phyloP scores from a whole-genome alignment of 345 rosid genomes.

The Cardiospermum halicacabum region DNA sequence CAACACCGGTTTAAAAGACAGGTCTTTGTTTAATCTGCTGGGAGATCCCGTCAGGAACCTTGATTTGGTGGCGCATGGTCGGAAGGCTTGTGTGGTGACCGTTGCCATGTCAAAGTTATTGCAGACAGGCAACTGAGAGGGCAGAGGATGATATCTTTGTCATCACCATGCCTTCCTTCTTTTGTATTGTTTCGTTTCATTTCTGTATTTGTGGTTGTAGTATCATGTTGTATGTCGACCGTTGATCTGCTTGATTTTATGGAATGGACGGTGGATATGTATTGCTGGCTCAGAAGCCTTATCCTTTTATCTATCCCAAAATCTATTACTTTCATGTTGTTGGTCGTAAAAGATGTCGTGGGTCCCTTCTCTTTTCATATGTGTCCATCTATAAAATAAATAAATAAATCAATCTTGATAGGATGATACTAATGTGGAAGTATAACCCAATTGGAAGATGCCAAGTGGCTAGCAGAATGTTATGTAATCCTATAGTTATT shows the following conservation, averaged over 20 bases:
- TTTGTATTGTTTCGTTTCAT: constrained; percentile 22
- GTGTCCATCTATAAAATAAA: too few relatives aligned
- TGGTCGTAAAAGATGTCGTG: constrained; percentile 50
- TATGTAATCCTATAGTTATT: too few relatives aligned
- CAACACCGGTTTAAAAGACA: constrained; percentile 37
- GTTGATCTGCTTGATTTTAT: constrained; percentile 19
- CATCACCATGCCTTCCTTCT: constrained; percentile 9
- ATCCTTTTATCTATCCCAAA: constrained; percentile 56
- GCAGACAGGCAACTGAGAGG: too few relatives aligned
- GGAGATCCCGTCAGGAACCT: constrained; percentile 68
- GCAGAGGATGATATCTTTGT: background rate
- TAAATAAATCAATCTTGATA: too few relatives aligned
- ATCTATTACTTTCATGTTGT: constrained; percentile 39
- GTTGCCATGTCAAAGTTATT: constrained; percentile 51
- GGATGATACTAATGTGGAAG: too few relatives aligned
- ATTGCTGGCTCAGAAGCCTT: constrained; percentile 25
- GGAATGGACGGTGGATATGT: constrained; percentile 27
- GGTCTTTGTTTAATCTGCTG: constrained; percentile 38
- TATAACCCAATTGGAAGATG: too few relatives aligned
- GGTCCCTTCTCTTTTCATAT: constrained; percentile 27
- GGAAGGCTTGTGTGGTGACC: constrained; percentile 85
- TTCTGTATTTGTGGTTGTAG: constrained; percentile 32
- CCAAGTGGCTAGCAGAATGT: too few relatives aligned
- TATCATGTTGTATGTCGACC: constrained; percentile 13
- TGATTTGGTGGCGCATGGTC: constrained; percentile 52